Percentiles rank a stretch among this genome's conserved stretches.
Evolutionary conservation across 306 rosid genomes (phyloP).

Genomic region (Myrica gale): DNA sequence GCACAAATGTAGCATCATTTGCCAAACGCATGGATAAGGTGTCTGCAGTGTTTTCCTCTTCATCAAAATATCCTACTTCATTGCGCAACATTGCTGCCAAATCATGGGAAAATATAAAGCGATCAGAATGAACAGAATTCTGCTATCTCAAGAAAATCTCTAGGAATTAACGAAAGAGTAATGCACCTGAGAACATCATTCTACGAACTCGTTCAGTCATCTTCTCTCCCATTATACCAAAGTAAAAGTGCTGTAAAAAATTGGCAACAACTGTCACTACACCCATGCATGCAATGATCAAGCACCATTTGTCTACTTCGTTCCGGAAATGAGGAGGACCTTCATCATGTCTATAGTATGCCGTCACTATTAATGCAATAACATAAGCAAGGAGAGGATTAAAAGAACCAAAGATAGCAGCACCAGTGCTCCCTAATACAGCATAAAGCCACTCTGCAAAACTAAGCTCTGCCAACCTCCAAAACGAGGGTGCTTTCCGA

Average conservation of each 20-base stretch:
- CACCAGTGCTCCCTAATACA: constrained; percentile 92
- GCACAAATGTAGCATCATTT: constrained; percentile 96
- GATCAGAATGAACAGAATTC: constrained; percentile 14
- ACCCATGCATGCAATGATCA: constrained; percentile 98
- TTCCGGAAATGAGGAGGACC: constrained; percentile 35
- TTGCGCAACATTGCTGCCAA: constrained; percentile 95
- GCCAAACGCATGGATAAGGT: constrained; percentile 99
- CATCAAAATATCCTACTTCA: constrained; percentile 98
- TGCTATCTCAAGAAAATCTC: constrained; percentile 13
- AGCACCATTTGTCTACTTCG: constrained; percentile 90
- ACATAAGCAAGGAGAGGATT: constrained; percentile 98
- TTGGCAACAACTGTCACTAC: constrained; percentile 93
- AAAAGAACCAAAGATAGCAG: constrained; percentile 97
- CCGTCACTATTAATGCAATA: constrained; percentile 80
- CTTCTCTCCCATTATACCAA: constrained; percentile 99
- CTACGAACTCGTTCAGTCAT: constrained; percentile 99
- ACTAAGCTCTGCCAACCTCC: constrained; percentile 98
- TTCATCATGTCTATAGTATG: constrained; percentile 53
- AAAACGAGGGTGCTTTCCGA: constrained; percentile 74
- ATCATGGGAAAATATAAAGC: constrained; percentile 37
- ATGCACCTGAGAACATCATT: constrained; percentile 98
- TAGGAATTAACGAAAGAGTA: constrained; percentile 17
- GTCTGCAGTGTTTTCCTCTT: constrained; percentile 95
- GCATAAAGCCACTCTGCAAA: constrained; percentile 99
- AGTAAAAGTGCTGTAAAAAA: constrained; percentile 98